These are phyloP conservation scores for Leccinum pallidistipes DNA, from an alignment of 1,284 basidiomycete species.

Conservation along the genomic window DNA sequence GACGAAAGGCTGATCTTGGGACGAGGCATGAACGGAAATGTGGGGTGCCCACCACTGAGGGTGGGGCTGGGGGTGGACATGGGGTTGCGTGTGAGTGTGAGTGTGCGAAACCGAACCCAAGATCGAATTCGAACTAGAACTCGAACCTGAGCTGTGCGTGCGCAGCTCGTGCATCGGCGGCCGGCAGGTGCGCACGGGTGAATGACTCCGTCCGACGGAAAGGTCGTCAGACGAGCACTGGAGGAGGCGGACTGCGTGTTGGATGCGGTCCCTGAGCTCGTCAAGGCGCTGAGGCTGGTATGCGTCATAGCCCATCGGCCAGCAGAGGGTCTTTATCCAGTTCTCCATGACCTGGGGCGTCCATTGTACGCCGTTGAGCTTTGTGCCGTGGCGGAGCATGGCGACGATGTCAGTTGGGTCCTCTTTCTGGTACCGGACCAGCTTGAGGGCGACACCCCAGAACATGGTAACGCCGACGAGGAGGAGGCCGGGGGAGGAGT, in stretches of 20 bases:
- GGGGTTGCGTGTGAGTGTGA: neutral
- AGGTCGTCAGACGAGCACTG: conserved; percentile 23
- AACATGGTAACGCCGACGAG: conserved; percentile 63
- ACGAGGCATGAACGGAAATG: neutral
- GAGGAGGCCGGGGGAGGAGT: conserved; percentile 49
- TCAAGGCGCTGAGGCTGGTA: conserved; percentile 46
- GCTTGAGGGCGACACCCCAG: conserved; percentile 68
- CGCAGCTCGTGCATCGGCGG: conserved; percentile 14
- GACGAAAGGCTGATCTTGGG: conserved; percentile 8
- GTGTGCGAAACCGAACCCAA: neutral
- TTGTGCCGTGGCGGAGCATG: conserved; percentile 50
- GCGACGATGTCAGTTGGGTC: conserved; percentile 47
- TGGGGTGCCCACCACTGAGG: neutral
- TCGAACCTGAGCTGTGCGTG: neutral
- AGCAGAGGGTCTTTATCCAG: conserved; percentile 54
- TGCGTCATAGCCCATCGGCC: conserved; percentile 53
- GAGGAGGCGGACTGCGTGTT: conserved; percentile 45
- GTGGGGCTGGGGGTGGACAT: neutral
- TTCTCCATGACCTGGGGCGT: conserved; percentile 48
- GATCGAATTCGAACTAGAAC: neutral
- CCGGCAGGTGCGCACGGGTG: conserved; percentile 1
- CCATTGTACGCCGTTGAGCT: conserved; percentile 53
- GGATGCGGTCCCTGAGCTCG: conserved; percentile 48
- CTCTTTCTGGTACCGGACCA: conserved; percentile 61
- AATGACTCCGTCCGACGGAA: neutral